Evolutionary conservation across 2,329 filamentous ascomycete genomes (phyloP), one percentile per base, ranked within the genome.

Genomic region (Fusarium sp.): DNA sequence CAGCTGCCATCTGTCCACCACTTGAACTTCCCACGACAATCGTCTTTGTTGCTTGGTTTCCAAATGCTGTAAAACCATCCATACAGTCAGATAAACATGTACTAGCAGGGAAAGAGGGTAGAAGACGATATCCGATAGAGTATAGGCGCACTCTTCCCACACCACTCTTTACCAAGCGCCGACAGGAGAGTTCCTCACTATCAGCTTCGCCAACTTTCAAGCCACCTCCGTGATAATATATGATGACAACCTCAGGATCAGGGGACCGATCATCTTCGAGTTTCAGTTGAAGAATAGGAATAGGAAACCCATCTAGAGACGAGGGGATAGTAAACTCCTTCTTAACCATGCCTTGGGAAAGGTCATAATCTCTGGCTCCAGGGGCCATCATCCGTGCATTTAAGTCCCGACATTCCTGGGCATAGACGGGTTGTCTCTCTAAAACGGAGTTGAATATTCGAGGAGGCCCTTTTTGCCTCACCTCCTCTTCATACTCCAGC

Each of bases 211-310:
- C 84, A 31, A 85, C 81, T 27, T 75, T 74, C 2, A 86, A 74
- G 0, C 82, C 83, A 13, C 83, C 83, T 9, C 84, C 84, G 67
- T 85, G 84, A 68, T 81, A 83, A 72, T 85, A 85, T 16, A 85
- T 67, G 10, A 83, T 72, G 6, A 81, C 65, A 4, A 75, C 64
- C 6, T 76, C 71, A 0, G 73, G 66, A 1, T 62, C 49, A 3
- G 59, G 20, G 2, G 18, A 27, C 10, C 64, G 56, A 27, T 66
- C 69, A 3, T 65, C 53, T 7, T 54, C 60, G 6, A 72, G 69
- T 31, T 76, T 69, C 51, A 81, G 79, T 33, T 74, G 74, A 36
- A 82, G 57, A n/a, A 83, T 50, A 1, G 81, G 81, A 29, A 83
- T 80, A 10, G 65, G 64, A 38, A 73, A 73, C 1, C 65, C 72